Percentiles rank a stretch among this genome's conserved stretches.
Evolutionary conservation across 495 filamentous ascomycete species (phyloP).

Genomic region (Penicillium angulare): DNA sequence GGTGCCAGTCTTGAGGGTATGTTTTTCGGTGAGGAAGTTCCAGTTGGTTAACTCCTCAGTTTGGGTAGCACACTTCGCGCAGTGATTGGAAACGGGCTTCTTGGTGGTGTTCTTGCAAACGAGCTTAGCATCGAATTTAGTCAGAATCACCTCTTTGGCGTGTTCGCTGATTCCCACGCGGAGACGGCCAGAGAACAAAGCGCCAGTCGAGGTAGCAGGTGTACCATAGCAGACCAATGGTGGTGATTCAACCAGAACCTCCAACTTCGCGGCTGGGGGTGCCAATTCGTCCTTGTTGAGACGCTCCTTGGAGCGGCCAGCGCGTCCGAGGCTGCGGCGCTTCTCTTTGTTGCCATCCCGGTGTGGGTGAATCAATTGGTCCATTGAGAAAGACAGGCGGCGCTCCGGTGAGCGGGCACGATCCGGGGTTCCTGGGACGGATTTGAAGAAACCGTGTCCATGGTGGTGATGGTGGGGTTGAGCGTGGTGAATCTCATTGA

Average conservation of each 20-base stretch:
- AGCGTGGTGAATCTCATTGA: constrained; percentile 46
- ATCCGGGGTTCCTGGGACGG: constrained; percentile 23
- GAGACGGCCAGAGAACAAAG: constrained; percentile 83
- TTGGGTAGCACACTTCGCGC: constrained; percentile 68
- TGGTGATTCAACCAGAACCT: constrained; percentile 83
- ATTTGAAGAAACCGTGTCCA: constrained; percentile 31
- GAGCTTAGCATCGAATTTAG: constrained; percentile 67
- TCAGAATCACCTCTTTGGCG: constrained; percentile 54
- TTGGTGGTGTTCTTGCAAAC: constrained; percentile 66
- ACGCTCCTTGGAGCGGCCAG: constrained; percentile 43
- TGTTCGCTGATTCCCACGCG: constrained; percentile 66
- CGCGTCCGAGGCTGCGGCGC: constrained; percentile 35
- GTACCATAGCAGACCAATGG: constrained; percentile 81
- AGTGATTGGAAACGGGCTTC: constrained; percentile 75
- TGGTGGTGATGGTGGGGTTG: too few species aligned
- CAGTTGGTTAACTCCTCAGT: constrained; percentile 72
- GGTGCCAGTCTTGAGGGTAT: constrained; percentile 58
- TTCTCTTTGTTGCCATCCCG: constrained; percentile 46
- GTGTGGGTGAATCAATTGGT: constrained; percentile 47
- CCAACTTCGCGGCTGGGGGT: constrained; percentile 55
- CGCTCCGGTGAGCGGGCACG: constrained; percentile 42
- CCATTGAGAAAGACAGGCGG: constrained; percentile 44
- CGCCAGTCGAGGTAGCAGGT: constrained; percentile 74
- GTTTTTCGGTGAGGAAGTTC: constrained; percentile 70
- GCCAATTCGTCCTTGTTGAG: constrained; percentile 23